Conservation (phyloP, 2,329 filamentous ascomycete species). For the Fusarium duplospermum region DNA sequence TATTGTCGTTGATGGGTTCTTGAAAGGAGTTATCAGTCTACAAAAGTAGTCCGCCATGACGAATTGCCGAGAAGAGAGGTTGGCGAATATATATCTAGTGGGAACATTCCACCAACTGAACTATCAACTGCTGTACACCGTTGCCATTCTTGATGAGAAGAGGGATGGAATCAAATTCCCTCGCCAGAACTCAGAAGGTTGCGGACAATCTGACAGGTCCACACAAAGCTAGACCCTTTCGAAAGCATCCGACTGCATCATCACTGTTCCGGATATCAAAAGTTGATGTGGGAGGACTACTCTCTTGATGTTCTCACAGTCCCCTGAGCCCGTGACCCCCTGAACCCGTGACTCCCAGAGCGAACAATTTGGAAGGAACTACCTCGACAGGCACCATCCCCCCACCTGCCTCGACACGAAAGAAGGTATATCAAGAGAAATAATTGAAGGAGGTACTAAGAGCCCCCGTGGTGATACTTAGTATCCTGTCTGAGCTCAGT, state of each 20-base stretch:
- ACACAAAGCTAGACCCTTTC: background rate
- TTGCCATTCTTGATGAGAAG: background rate
- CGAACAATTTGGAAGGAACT: background rate
- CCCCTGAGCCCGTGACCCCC: background rate
- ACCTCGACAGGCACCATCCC: background rate
- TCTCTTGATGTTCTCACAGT: background rate
- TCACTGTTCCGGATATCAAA: background rate
- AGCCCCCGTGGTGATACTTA: background rate
- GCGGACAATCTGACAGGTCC: background rate
- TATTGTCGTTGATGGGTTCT: background rate
- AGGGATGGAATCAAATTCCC: background rate
- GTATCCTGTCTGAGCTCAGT: background rate
- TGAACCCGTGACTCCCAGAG: background rate
- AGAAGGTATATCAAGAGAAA: background rate
- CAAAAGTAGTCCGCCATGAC: background rate
- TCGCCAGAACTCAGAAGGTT: background rate
- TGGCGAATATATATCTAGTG: background rate
- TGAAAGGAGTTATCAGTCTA: background rate
- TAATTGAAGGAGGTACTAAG: background rate
- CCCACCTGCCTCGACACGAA: background rate
- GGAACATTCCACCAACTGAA: background rate
- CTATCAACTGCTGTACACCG: background rate
- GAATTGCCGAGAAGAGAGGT: background rate
- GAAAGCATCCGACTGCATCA: background rate
- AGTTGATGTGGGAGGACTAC: background rate